A percentile compares a stretch with the other conserved stretches of the same genome.
These are phyloP conservation scores for Centaurea solstitialis DNA, from an alignment of 129 eudicot genomes.

Conservation along the genomic window DNA sequence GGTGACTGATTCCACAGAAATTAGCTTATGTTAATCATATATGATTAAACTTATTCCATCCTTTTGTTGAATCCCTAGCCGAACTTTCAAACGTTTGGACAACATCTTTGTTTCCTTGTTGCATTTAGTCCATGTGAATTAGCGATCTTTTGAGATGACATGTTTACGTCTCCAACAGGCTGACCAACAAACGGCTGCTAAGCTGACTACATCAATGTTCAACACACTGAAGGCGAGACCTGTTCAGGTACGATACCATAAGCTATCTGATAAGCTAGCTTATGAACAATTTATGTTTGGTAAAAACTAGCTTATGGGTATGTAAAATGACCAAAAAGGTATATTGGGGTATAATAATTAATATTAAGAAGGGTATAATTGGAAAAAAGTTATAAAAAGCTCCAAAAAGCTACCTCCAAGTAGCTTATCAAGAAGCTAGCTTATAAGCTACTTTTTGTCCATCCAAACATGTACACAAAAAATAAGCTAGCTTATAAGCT, in stretches of 20 bases:
- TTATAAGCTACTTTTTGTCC: no score
- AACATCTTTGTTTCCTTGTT: not conserved
- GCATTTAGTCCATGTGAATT: not conserved
- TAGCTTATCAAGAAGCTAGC: no score
- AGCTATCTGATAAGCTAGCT: no score
- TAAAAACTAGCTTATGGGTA: no score
- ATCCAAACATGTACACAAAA: no score
- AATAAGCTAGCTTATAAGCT: no score
- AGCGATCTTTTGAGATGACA: not conserved
- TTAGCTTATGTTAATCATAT: not conserved
- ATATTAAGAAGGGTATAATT: no score
- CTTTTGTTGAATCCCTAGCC: not conserved
- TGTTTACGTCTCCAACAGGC: conserved; percentile 47
- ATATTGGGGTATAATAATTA: no score
- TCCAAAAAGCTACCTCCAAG: no score
- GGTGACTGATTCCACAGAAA: not conserved
- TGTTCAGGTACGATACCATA: conserved; percentile 55
- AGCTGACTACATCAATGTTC: conserved; percentile 74
- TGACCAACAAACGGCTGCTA: conserved; percentile 74
- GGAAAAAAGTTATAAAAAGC: no score
- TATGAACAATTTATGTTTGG: no score
- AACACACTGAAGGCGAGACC: conserved; percentile 91
- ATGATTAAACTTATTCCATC: not conserved
- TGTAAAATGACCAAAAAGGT: no score
- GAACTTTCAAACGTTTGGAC: not conserved